These are phyloP conservation scores for Boletellus emodensis DNA, from an alignment of 768 basidiomycete species.

Conservation along the genomic window DNA sequence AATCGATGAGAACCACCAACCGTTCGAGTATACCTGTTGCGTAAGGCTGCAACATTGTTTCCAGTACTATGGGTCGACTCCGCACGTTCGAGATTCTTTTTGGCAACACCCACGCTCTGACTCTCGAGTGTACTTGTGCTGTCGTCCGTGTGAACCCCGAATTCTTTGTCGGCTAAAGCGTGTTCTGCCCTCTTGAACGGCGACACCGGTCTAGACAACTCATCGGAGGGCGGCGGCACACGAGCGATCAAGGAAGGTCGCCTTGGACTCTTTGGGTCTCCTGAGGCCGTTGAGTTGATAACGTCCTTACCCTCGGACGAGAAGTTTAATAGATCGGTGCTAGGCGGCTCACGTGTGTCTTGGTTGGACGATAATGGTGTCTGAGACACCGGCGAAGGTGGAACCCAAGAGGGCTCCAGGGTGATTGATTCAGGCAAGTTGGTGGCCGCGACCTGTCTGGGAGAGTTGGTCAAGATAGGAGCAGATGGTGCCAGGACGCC, in stretches of 20 bases:
- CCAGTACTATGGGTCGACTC: slow-evolving; percentile 53
- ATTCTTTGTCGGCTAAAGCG: slow-evolving; percentile 30
- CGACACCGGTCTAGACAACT: slow-evolving; percentile 9
- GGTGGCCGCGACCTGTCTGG: slow-evolving; percentile 10
- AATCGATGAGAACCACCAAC: slow-evolving; percentile 37
- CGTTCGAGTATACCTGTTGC: slow-evolving; percentile 54
- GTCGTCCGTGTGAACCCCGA: slow-evolving; percentile 27
- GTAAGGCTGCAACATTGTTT: slow-evolving; percentile 66
- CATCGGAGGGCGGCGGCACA: slow-evolving; percentile 15
- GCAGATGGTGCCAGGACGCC: slow-evolving; percentile 1
- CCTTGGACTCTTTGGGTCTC: slow-evolving; percentile 11
- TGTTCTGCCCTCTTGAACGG: slow-evolving; percentile 21
- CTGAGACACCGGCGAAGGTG: slow-evolving; percentile 6
- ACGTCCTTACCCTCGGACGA: not conserved
- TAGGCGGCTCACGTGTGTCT: not conserved
- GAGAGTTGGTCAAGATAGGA: slow-evolving; percentile 19
- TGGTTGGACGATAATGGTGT: slow-evolving; percentile 2
- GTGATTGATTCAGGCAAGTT: slow-evolving; percentile 4
- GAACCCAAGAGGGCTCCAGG: slow-evolving; percentile 1
- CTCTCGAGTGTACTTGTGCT: slow-evolving; percentile 20
- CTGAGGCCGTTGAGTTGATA: not conserved
- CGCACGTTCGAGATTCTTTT: slow-evolving; percentile 41
- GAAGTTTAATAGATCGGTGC: not conserved
- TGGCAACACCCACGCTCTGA: slow-evolving; percentile 30
- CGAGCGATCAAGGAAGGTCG: slow-evolving; percentile 24